phyloP scores from a whole-genome alignment of 176 grass and related monocot species.

The Oryza australiensis region DNA sequence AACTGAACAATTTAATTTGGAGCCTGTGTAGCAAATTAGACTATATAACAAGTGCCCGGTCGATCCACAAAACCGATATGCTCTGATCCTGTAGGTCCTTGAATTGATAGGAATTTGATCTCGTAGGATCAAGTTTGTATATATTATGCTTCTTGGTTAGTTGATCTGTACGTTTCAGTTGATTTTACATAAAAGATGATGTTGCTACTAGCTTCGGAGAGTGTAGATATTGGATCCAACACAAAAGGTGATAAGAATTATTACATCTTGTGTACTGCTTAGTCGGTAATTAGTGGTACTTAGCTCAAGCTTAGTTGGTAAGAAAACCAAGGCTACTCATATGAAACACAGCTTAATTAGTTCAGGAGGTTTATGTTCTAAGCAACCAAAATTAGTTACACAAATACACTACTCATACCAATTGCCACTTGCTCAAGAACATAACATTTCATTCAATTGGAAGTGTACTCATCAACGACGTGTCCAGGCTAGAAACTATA shows the following conservation, averaged over 20 bases:
- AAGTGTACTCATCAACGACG: too few species aligned
- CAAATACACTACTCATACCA: background rate
- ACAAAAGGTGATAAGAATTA: too few species aligned
- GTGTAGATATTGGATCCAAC: too few species aligned
- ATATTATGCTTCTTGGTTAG: background rate
- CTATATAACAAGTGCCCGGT: too few species aligned
- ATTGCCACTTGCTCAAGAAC: background rate
- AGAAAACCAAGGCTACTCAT: background rate
- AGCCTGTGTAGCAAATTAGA: too few species aligned
- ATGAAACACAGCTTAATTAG: background rate
- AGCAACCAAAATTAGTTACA: background rate
- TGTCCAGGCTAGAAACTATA: too few species aligned
- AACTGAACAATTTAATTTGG: too few species aligned
- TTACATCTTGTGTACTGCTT: background rate
- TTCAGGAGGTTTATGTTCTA: background rate
- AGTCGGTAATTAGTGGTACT: background rate
- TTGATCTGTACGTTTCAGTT: background rate
- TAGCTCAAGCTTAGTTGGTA: background rate
- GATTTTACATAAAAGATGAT: too few species aligned
- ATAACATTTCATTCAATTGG: too few species aligned
- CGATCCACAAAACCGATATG: too few species aligned
- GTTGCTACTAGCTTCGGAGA: too few species aligned
- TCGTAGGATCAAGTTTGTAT: too few species aligned
- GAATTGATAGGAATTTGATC: background rate
- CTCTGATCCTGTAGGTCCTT: background rate